Evolutionary conservation across 768 basidiomycete genomes (phyloP).

Genomic region (Mycena capillaripes): DNA sequence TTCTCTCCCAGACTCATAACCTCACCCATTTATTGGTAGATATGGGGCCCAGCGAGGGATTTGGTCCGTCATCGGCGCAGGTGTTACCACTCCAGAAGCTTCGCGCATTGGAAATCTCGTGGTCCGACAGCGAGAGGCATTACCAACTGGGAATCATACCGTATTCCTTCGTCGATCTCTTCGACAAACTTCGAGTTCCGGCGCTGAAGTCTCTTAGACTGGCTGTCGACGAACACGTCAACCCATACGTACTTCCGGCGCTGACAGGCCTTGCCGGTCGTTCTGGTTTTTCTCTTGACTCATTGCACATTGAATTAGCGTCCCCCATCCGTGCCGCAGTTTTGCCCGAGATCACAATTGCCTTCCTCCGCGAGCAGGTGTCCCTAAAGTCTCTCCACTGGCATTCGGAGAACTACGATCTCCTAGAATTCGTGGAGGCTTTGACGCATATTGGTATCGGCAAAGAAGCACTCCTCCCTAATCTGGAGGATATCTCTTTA

Average conservation of each 20-base stretch:
- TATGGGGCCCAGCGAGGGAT: background rate
- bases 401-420: background rate
- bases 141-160: background rate
- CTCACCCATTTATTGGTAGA: conserved; percentile 2
- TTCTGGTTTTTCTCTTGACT: background rate
- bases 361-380: background rate
- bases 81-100: background rate
- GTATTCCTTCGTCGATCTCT: conserved; percentile 3
- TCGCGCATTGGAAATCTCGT: conserved; percentile 5
- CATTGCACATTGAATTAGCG: background rate
- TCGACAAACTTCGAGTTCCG: background rate
- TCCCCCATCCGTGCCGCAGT: background rate
- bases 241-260: background rate
- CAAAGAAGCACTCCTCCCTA: background rate
- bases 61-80: background rate
- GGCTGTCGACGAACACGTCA: background rate
- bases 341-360: background rate
- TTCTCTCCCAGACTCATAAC: background rate
- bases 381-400: background rate
- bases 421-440: background rate
- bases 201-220: background rate
- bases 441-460: background rate
- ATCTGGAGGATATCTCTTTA: conserved; percentile 3
- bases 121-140: background rate
- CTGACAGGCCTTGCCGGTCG: background rate